Base-by-base conservation (phyloP, 2,329 filamentous ascomycete genomes). In the Chrysosphaeria jannelii region DNA sequence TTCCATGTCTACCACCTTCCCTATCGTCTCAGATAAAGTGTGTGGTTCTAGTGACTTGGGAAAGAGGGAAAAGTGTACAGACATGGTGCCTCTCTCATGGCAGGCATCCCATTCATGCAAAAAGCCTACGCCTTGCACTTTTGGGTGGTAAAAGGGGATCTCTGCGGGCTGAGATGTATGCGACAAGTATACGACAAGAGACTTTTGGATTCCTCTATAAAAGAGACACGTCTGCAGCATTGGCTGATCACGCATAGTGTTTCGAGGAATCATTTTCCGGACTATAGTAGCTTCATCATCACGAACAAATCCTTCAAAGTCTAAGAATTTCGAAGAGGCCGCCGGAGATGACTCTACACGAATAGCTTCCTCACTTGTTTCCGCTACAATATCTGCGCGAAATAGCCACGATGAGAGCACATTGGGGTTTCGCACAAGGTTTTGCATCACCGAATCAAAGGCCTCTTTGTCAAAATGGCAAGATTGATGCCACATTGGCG, bases 81-180 rank as follows among this genome's bases (percentile, higher is more conserved):
- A 66, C 14, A 69, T 14, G 8, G 37, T 44, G 13, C 60, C 61
- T 16, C 39, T 37, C 12, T 37, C 36, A 9, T 39, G 35, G n/a
- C 36, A 29, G 4, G 44, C 23, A 10, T 9, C 11, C 53, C 58
- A 72, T 17, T 58, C 57, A 41, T 88, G 74, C 6, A 78, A 46
- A 33, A 85, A 79, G 5, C 66, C 75, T 13, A 90, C 51, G 8
- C 60, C 62, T 24, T 53, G 55, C 12, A 89, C 66, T 24, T 57
- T 52, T 12, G 81, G 81, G 38, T 91, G 79, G 42, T 91, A 93
- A 44, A 71, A 90, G 1, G 81, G 81, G 29, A 85, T 54, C 3
- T 68, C 56, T 9, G 57, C 50, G 8, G 54, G 46, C 2, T 47
- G 46, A 15, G 51, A 40, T 6, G 62, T 51, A 41, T 90, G 78